These are phyloP conservation scores for Gardenia jasminoides DNA, from an alignment of 257 asterid species.

Conservation along the genomic window DNA sequence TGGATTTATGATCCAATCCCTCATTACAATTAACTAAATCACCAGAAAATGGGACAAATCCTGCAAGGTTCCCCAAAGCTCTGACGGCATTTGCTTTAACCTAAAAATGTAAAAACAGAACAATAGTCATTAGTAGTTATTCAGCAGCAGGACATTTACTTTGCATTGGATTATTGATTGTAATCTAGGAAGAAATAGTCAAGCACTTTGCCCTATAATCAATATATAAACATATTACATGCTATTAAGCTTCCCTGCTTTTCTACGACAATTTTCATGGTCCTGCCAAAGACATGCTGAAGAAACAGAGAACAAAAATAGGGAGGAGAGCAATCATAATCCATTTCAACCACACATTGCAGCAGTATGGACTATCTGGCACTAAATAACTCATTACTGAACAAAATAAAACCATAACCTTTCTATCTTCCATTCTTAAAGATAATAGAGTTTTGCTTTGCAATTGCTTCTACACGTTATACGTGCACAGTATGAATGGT, in stretches of 20 bases:
- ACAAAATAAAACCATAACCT: not conserved
- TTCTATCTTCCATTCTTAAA: not conserved
- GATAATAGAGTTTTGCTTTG: not conserved
- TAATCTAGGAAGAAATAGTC: not conserved
- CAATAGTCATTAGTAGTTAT: not conserved
- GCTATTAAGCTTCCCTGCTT: not conserved
- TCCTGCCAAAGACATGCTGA: not conserved
- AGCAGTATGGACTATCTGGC: not conserved
- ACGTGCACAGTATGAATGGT: no score
- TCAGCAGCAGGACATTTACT: not conserved
- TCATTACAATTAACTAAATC: constrained; percentile 31
- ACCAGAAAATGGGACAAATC: constrained; percentile 54
- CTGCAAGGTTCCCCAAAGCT: constrained; percentile 87
- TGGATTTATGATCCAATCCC: constrained; percentile 19
- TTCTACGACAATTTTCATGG: not conserved
- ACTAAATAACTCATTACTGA: not conserved
- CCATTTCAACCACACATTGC: not conserved
- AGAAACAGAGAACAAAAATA: not conserved
- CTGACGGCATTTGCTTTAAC: constrained; percentile 97
- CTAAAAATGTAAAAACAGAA: constrained; percentile 32
- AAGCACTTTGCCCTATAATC: not conserved
- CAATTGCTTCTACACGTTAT: no score
- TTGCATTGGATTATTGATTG: not conserved
- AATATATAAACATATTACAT: not conserved
- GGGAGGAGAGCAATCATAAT: not conserved